Evolutionary conservation across 306 rosid species (phyloP), one percentile per base, ranked within the genome.

Genomic region (Cucumis cinereus): DNA sequence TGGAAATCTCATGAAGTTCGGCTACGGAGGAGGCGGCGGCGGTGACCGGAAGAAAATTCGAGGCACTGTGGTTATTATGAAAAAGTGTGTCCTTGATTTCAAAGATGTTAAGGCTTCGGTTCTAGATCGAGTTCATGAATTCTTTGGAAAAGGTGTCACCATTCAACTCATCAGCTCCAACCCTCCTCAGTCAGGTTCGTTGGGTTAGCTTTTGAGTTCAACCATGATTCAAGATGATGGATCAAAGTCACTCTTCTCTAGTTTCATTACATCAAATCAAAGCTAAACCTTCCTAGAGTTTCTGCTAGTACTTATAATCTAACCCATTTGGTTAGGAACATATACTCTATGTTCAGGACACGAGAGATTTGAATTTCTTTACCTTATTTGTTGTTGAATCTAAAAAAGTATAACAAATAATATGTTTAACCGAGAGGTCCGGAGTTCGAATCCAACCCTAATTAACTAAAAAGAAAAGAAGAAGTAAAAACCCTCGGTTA

Each of bases 71-170:
- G 78, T 92, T 69, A 62, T 94, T 62, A 81, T 85, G 97, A 91
- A 92, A 86, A 94, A 94, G 87, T 77, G 87, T 6, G 23, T 90
- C 15, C 80, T 94, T 83, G 99, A 89, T 63, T 83, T 86, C 85
- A 78, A 84, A 14, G 96, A 92, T 61, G 20, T 81, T n/a, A 90
- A 80, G 62, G 88, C 97, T 19, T 90, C 95, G 0, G 30, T 92
- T 77, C 67, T 92, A 28, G 97, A 94, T 84, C 83, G 95, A 54
- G 66, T 94, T 83, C 91, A 90, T 77, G 99, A 94, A 83, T 77
- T 85, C 19, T 11, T 90, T 2, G 96, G 99, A n/a, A 90, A 80
- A 49, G 91, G 97, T 45, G 96, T 94, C 55, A 89, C 97, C 58
- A 52, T 94, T 78, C 93, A 89, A 70, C 91, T 94, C 76, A 71